Evolutionary conservation across 306 rosid genomes (phyloP), one percentile per base, ranked within the genome.

Genomic region (Vachellia collinsii): DNA sequence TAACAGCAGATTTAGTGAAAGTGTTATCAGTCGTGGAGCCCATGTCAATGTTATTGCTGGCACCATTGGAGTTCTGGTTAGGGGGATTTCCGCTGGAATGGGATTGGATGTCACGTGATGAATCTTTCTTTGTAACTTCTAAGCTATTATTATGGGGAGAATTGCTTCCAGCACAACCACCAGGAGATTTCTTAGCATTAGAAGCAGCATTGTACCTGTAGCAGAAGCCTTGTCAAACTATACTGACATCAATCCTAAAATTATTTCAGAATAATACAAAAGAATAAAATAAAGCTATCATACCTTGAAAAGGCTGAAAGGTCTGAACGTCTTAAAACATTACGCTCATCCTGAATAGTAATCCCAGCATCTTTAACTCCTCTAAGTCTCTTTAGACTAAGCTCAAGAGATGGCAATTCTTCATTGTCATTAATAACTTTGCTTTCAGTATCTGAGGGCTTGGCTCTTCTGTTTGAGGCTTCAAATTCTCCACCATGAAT

Each of bases 241-340:
- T 72, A 56, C 29, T 47, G 62, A 11, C 22, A 41, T 47, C 43
- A 34, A 59, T 78, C 70, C 66, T 64, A 42, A 73, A n/a, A 79
- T 70, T 34, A 59, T 38, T 53, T 74, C 79, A 76, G 22, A 67
- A 59, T 64, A 83, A 74, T 11, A 14, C 34, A 51, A 72, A 86
- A 82, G 12, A 63, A 70, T 58, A 59, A 70, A 41, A 78, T 79
- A 43, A 66, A 54, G 53, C 63, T 66, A 70, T 39, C 71, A 76
- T 85, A 94, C 98, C 94, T 92, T 75, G 97, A 88, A 89, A 94
- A 92, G 71, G 98, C 95, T 64, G 97, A 88, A 80, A 85, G 90
- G 56, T 91, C 94, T 8, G 93, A 90, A 46, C 89, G 94, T 82
- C 97, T 92, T 72, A 91, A 86, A 79, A 88, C 92, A 87, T 88